A percentile compares a stretch with the other conserved stretches of the same genome.
These are phyloP conservation scores for Eleusine indica DNA, from an alignment of 176 grass and related monocot genomes.

Conservation along the genomic window DNA sequence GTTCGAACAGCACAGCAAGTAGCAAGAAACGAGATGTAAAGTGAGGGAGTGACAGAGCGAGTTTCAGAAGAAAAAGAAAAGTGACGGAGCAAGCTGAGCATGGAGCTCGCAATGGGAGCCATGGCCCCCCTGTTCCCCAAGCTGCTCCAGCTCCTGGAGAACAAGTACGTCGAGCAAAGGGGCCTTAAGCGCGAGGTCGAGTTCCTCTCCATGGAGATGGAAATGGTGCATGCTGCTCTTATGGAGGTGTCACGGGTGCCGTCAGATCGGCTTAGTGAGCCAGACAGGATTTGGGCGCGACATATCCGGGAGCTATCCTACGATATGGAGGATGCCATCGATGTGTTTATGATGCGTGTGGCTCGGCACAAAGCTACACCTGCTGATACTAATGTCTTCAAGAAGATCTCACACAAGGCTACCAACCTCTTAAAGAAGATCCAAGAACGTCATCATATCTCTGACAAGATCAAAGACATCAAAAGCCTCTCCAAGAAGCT, in stretches of 20 bases:
- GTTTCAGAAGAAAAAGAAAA: too few species aligned
- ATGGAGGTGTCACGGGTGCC: background rate
- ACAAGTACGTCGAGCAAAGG: constrained; percentile 2
- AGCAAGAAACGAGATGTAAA: too few species aligned
- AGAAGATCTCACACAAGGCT: background rate
- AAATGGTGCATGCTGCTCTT: background rate
- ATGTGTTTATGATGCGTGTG: background rate
- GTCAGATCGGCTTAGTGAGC: background rate
- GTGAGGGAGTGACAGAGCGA: too few species aligned
- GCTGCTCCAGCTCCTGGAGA: background rate
- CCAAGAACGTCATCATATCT: background rate
- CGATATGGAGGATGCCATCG: constrained; percentile 2
- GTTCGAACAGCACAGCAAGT: too few species aligned
- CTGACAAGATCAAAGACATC: background rate
- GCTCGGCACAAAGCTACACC: too few species aligned
- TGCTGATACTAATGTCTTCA: background rate
- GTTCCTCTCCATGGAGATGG: background rate
- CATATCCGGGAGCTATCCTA: background rate
- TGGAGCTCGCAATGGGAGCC: constrained; percentile 17
- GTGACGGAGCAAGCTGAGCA: background rate
- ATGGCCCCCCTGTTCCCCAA: background rate
- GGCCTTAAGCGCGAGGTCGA: background rate
- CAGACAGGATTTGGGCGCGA: background rate
- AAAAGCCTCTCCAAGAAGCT: background rate
- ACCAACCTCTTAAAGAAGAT: background rate